Base-by-base conservation (phyloP, 106 monocot species). In the Cymbidium sinense region DNA sequence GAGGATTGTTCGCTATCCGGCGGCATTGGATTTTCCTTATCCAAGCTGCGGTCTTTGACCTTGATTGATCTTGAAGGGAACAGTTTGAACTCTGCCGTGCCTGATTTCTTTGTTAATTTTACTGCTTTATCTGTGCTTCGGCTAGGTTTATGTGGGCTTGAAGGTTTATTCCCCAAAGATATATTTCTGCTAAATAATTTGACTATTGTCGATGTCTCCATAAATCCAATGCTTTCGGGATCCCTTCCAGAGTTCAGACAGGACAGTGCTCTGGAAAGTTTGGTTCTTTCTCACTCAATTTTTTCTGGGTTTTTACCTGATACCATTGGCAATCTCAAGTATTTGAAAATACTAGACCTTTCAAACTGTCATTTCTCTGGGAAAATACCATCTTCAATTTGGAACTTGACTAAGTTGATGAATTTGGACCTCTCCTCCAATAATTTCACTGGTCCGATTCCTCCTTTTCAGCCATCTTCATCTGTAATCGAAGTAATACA, bases 351-450 rank as follows among this genome's bases (percentile, higher is more conserved):
- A 27, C 28, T 90, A 52, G 21, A 76, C 25, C 88, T 93, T 79
- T 36, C 47, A 5, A 7, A 18, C 0, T 90, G 87, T 58, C 37
- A 73, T 17, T 85, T 95, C 70, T 81, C 65, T 23, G 93, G 93
- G 1, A 3, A 28, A 7, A 77, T 95, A 15, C 95, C 95, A 11
- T 8, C 79, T 31, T 85, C 85, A 2, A 27, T 95, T n/a, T 75
- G 73, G 0, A 81, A 87, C 23, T 83, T 92, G 12, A 33, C 30
- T 31, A 12, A 67, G 67, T 15, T 95, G 52, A 80, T 83, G 50
- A 10, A 64, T 55, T 77, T 95, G 75, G 93, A 93, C 67, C 87
- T 95, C 51, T 90, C 92, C 0, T 5, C 12, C 20, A 93, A 95
- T 76, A 79, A 70, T 50, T 85, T 95, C 61, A 87, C 58, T 7